Evolutionary conservation across 352 stramenopile genomes (phyloP), one percentile per base, ranked within the genome.

Genomic region (Pythium aquatile): DNA sequence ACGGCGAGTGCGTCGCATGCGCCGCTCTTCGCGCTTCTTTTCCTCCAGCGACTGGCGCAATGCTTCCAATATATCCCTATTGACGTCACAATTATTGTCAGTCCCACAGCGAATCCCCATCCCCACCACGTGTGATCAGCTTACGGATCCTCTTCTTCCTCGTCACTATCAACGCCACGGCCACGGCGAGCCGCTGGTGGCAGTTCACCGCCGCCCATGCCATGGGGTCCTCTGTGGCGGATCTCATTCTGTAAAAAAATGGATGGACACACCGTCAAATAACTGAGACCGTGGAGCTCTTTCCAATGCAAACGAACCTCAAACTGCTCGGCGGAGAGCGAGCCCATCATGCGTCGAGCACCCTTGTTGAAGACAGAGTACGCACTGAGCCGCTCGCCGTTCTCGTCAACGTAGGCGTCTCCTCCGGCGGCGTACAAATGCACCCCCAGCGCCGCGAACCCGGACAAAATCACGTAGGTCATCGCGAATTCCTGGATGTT

Each of bases 361-460:
- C 78, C 76, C 26, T 72, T 75, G 64, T 94, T 94, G 58, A 94
- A 94, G 20, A 94, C 79, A 28, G 86, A 94, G 65, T 94, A 94
- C 3, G 86, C 84, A 58, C 86, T 94, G 16, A 93, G 68, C 5
- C 69, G 72, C 40, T 75, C 67, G 16, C 49, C 40, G 24, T 67
- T 46, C 2, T 57, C 20, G 55, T 14, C 35, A 11, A 26, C 40
- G 14, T 17, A 54, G 2, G 37, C 26, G 32, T 70, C 66, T 35
- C 56, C 58, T 20, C 60, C 47, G 11, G 37, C 58, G 8, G 68
- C 66, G 29, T 85, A 61, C 24, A 88, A 40, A 51, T 88, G 76
- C 40, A 74, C 61, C 5, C 64, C 58, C 9, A 93, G 55, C 13
- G 55, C 68, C 13, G 58, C 44, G 55, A 90, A 85, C 3, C 75